Conservation (phyloP, 257 asterid species). For the Scutellaria galericulata region DNA sequence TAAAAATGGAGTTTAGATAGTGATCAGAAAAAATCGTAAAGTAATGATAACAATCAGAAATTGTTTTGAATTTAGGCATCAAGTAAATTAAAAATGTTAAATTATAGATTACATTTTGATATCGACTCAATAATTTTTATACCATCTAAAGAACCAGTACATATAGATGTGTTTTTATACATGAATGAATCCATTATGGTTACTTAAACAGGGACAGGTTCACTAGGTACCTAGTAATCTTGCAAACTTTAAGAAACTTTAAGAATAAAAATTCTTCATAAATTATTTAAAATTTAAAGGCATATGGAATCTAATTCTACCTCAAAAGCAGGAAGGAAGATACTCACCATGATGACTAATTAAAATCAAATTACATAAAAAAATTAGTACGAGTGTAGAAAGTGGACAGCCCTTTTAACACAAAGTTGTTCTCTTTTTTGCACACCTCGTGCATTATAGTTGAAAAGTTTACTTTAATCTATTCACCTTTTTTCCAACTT, state of each 20-base stretch:
- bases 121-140: too few species aligned
- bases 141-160: too few species aligned
- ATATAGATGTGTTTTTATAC: too few species aligned
- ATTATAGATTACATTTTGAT: too few species aligned
- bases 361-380: not conserved
- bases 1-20: too few species aligned
- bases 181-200: not conserved
- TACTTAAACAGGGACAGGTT: constrained; percentile 13
- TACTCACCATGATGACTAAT: constrained; percentile 51
- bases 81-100: too few species aligned
- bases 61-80: too few species aligned
- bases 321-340: constrained; percentile 77
- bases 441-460: constrained; percentile 64
- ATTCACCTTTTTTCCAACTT: constrained; percentile 60
- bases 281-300: constrained; percentile 38
- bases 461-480: constrained; percentile 60
- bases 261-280: not conserved
- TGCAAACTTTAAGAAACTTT: constrained; percentile 8
- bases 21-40: too few species aligned
- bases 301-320: constrained; percentile 65
- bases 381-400: constrained; percentile 52
- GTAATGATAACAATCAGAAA: too few species aligned
- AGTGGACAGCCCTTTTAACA: constrained; percentile 99
- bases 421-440: constrained; percentile 69
- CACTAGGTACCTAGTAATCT: not conserved